Evolutionary conservation across 768 basidiomycete species (phyloP), one percentile per base, ranked within the genome.

Genomic region (Naematelia encephala): DNA sequence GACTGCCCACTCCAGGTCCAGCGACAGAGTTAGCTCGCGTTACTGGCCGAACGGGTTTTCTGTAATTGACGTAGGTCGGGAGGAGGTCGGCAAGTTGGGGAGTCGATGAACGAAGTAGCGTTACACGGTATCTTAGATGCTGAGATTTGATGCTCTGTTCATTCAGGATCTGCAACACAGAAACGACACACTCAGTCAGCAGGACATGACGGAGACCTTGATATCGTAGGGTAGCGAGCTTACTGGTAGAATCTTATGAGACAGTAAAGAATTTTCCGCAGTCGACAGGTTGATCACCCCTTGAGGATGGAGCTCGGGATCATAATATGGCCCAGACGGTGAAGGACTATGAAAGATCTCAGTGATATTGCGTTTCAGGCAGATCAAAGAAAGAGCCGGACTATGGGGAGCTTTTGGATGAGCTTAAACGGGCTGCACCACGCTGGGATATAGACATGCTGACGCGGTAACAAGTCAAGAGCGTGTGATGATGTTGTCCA

Each of bases 211-310:
- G n/a, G n/a, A n/a, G 34, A 39, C 34, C 16, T 39, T 39, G 16
- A 39, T 16, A 8, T 39, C 34, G 34, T 16, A 8, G 34, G 34
- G 16, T 8, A 39, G 34, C 34, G 34, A 39, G 34, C 54, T 47
- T n/a, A 48, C 54, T 5, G 54, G 54, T 4, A 56, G 28, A 8
- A 56, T 45, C 5, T 48, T 44, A 14, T 45, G 21, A 2, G 4
- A 14, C n/a, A 56, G 34, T 12, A 56, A 29, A 4, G 54, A 46
- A 29, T 56, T 56, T 47, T 56, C 54, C 5, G 54, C 54, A 16
- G 54, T 56, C 2, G 54, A 56, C 16, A 56, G n/a, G 22, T 56
- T 56, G 21, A 56, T 56, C 8, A 47, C 44, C 19, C 54, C 54
- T 4, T 56, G 42, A 8, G 54, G 54, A 47, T 56, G 54, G 3